Percentiles rank a stretch among this genome's conserved stretches.
phyloP scores from a whole-genome alignment of 2,329 filamentous ascomycete species.

The Aspergillus pseudoterreus region DNA sequence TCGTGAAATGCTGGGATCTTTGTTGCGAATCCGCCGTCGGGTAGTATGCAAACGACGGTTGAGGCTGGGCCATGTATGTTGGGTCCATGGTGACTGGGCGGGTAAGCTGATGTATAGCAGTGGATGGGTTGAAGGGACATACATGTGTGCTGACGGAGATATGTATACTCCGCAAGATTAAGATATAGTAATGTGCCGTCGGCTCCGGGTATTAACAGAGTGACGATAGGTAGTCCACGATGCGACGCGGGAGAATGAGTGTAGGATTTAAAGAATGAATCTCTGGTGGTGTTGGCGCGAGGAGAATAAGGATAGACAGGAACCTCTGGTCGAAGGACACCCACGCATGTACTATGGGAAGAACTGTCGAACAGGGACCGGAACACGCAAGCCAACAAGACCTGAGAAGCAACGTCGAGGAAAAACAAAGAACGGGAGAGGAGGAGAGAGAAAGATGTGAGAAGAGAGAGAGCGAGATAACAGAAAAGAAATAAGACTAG shows the following conservation, averaged over 20 bases:
- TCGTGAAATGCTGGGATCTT: constrained; percentile 73
- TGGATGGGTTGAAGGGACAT: neutral
- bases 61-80: constrained; percentile 55
- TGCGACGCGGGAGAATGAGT: too few species aligned
- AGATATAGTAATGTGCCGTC: neutral
- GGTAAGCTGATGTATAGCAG: constrained; percentile 2
- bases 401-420: neutral
- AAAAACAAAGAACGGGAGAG: constrained; percentile 18
- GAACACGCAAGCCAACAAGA: constrained; percentile 15
- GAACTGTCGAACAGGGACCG: constrained; percentile 22
- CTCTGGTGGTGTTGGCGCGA: neutral
- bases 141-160: neutral
- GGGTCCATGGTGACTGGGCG: constrained; percentile 56
- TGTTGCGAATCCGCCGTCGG: constrained; percentile 70
- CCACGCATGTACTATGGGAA: constrained; percentile 13
- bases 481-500: constrained; percentile 19
- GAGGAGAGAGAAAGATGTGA: constrained; percentile 11
- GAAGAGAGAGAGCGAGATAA: constrained; percentile 11
- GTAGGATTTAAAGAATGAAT: too few species aligned
- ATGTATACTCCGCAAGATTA: neutral
- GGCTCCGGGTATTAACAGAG: too few species aligned
- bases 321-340: constrained; percentile 22
- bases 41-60: constrained; percentile 84
- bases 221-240: too few species aligned
- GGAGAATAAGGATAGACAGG: constrained; percentile 31